Conservation (phyloP, 306 rosid species). For the Glycine soja region DNA sequence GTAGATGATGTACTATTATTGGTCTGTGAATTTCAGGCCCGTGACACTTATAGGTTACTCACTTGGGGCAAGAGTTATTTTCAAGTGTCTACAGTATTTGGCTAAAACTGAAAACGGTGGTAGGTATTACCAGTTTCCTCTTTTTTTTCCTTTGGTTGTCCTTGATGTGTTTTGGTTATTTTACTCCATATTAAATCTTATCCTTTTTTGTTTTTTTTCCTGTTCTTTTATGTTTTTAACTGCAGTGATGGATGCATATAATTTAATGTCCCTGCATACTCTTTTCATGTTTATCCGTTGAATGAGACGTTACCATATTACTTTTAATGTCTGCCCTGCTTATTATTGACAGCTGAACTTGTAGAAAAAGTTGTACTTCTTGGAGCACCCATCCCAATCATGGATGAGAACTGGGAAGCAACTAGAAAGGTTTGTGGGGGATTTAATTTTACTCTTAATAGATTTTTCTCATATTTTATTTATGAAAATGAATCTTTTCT, state of each 20-base stretch:
- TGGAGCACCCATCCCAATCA: conserved; percentile 69
- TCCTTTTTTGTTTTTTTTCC: not conserved
- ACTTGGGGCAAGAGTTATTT: conserved; percentile 66
- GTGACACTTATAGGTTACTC: conserved; percentile 73
- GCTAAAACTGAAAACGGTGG: conserved; percentile 58
- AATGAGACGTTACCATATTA: conserved; percentile 1
- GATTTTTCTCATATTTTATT: conserved; percentile 2
- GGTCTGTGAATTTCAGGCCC: conserved; percentile 58
- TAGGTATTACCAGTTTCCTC: conserved; percentile 32
- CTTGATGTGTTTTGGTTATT: not conserved
- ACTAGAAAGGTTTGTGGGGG: conserved; percentile 56
- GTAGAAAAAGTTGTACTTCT: conserved; percentile 69
- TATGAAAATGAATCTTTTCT: not conserved
- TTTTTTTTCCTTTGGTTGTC: not conserved
- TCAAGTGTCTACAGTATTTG: conserved; percentile 60
- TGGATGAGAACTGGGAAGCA: conserved; percentile 65
- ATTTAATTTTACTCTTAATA: not conserved
- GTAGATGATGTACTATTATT: conserved; percentile 20
- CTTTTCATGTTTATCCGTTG: not conserved
- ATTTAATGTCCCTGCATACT: conserved; percentile 26
- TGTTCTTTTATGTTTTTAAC: not conserved
- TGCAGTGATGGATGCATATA: not conserved
- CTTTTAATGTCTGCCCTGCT: not conserved
- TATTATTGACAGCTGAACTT: conserved; percentile 54
- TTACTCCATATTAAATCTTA: not conserved